Evolutionary conservation across 495 filamentous ascomycete genomes (phyloP).

Genomic region (Acidiella bohemica): DNA sequence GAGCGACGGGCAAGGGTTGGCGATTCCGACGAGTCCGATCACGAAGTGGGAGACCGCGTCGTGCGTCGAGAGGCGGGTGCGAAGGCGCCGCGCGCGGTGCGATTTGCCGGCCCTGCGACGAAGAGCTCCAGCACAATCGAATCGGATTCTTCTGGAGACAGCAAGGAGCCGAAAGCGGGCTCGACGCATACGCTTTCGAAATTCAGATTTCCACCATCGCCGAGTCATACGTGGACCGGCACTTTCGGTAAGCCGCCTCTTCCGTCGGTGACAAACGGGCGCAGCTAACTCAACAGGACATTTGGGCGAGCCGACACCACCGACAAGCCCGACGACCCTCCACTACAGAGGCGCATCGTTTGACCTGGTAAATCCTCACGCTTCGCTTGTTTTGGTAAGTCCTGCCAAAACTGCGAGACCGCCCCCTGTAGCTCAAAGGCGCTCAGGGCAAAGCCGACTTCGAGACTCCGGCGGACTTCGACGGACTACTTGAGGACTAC

Average conservation of each 20-base stretch:
- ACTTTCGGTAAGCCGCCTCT: conserved; percentile 17
- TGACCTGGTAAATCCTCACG: conserved; percentile 20
- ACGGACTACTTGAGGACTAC: conserved; percentile 18
- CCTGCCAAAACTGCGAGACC: not conserved
- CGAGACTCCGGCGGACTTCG: conserved; percentile 19
- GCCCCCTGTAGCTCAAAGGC: not conserved
- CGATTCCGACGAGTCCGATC: not conserved
- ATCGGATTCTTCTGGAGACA: conserved; percentile 1
- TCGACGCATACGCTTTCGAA: conserved; percentile 15
- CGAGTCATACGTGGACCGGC: conserved; percentile 7
- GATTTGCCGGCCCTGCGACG: conserved; percentile 4
- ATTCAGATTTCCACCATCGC: conserved; percentile 17
- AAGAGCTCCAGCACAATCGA: conserved; percentile 1
- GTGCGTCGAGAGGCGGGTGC: not conserved
- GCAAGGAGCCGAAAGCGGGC: not conserved
- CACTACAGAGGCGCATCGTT: conserved; percentile 20
- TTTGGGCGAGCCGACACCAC: conserved; percentile 6
- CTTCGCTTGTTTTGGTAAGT: conserved; percentile 14
- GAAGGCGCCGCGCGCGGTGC: conserved; percentile 6
- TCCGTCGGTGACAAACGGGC: too few species aligned
- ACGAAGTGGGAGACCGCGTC: not conserved
- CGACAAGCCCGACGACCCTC: conserved; percentile 14
- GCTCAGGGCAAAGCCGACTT: conserved; percentile 6
- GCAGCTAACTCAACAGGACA: conserved; percentile 13
- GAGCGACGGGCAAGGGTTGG: not conserved